Evolutionary conservation across 1,139 yeast species (phyloP).

Genomic region (Torulaspora pretoriensis): DNA sequence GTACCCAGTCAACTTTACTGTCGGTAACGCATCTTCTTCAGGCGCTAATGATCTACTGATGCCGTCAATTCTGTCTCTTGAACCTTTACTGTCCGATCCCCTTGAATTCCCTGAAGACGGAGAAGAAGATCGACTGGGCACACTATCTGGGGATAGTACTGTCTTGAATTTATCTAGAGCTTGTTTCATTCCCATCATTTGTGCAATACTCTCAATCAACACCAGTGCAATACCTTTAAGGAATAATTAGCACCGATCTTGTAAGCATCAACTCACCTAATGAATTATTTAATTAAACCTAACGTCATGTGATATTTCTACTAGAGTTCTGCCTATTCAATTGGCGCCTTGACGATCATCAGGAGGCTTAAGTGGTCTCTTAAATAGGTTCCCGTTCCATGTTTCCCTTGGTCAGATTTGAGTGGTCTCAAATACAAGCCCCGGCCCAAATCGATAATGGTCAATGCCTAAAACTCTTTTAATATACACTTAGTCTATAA

Average conservation of each 20-base stretch:
- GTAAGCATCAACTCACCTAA: not conserved
- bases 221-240: too few relatives aligned
- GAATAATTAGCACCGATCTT: not conserved
- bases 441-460: too few relatives aligned
- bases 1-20: constrained; percentile 54
- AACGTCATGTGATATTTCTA: constrained; percentile 4
- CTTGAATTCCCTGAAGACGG: constrained; percentile 3
- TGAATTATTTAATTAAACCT: not conserved
- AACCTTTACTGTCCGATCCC: not conserved
- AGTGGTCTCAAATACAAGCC: too few relatives aligned
- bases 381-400: not conserved
- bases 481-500: not conserved
- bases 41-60: not conserved
- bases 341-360: too few relatives aligned
- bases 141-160: constrained; percentile 6
- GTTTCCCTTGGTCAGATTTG: too few relatives aligned
- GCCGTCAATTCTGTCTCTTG: not conserved
- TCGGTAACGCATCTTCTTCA: constrained; percentile 39
- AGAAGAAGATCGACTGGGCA: constrained; percentile 5
- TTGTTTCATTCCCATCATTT: constrained; percentile 9
- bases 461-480: not conserved
- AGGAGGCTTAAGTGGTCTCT: too few relatives aligned
- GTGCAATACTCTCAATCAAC: not conserved
- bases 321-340: not conserved
- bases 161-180: constrained; percentile 10